Evolutionary conservation across 768 basidiomycete species (phyloP).

Genomic region (Mycena leptocephala): DNA sequence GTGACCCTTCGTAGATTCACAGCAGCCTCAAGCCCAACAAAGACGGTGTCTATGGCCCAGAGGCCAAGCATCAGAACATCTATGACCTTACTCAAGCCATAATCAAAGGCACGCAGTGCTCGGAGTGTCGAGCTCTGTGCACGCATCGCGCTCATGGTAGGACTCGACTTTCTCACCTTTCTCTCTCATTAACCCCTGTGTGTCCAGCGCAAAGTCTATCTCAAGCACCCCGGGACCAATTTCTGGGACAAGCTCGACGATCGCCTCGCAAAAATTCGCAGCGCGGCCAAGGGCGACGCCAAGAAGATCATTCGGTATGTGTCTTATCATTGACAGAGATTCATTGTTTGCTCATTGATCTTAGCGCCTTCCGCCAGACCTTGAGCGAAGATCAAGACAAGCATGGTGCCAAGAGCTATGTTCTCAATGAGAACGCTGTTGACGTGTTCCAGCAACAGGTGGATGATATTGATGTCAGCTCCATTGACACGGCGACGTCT

Average conservation of each 20-base stretch:
- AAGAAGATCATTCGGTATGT: not conserved
- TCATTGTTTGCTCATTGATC: not conserved
- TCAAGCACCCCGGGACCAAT: not conserved
- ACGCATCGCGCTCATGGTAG: conserved; percentile 38
- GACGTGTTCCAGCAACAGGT: not conserved
- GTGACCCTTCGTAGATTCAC: not conserved
- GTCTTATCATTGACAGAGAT: not conserved
- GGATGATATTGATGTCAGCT: not conserved
- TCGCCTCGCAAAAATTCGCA: conserved; percentile 19
- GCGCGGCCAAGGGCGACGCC: conserved; percentile 1
- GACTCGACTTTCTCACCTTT: not conserved
- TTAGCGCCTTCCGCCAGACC: not conserved
- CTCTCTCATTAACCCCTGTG: not conserved
- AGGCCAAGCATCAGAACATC: not conserved
- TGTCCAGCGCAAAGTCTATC: conserved; percentile 32
- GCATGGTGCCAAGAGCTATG: not conserved
- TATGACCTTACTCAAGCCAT: not conserved
- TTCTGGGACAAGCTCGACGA: conserved; percentile 39
- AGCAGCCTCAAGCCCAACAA: not conserved
- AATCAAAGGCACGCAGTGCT: conserved; percentile 28
- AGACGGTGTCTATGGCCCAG: not conserved
- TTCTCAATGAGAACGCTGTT: not conserved
- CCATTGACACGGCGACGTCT: not conserved
- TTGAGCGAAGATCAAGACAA: not conserved
- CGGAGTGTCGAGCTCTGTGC: conserved; percentile 30